Base-by-base conservation (phyloP, 2,329 filamentous ascomycete species). In the Xylaria sp. region DNA sequence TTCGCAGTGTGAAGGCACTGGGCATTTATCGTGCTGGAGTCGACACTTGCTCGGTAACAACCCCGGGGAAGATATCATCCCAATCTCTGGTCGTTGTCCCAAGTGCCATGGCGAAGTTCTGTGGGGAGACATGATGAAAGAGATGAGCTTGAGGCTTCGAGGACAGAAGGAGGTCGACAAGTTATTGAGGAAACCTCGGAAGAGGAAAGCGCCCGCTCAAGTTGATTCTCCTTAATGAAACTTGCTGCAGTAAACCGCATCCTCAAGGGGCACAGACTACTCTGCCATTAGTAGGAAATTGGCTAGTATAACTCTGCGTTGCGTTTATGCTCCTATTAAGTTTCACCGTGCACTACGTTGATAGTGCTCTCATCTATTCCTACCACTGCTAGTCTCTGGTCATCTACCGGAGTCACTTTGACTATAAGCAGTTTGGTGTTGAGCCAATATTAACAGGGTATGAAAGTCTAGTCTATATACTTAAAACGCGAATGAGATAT, bases 41-140 rank as follows among this genome's bases (percentile, higher is more conserved):
- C 80, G 78, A 37, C 83, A 88, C 70, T 79, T 89, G 1, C 80
- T 90, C 2, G 76, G 74, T 0, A 70, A 76, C 0, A 79, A 81
- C 6, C 72, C 75, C 2, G 76, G 68, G 44, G 78, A 73, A 56
- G 61, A 82, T 2, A 75, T 97, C 1, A 76, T 97, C 1, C 95
- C 95, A 0, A 83, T 87, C 1, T 78, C 84, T 41, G 94, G 94
- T 2, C 80, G 75, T 1, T 98, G 95, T 81, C 93, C 93, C 0
- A 82, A 82, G 23, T 98, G 95, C 77, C 81, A 84, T 0, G 83
- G 84, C 0, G 80, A 83, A 4, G 81, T 94, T 1, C 79, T 84
- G 60, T 98, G 95, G 95, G 84, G 85, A 0, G 88, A 92, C 57
- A 88, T 98, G 81, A 91, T 97, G 82, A 94, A 90, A 77, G 94